Conservation (phyloP, 352 stramenopile genomes). For the Phytophthora meadii region DNA sequence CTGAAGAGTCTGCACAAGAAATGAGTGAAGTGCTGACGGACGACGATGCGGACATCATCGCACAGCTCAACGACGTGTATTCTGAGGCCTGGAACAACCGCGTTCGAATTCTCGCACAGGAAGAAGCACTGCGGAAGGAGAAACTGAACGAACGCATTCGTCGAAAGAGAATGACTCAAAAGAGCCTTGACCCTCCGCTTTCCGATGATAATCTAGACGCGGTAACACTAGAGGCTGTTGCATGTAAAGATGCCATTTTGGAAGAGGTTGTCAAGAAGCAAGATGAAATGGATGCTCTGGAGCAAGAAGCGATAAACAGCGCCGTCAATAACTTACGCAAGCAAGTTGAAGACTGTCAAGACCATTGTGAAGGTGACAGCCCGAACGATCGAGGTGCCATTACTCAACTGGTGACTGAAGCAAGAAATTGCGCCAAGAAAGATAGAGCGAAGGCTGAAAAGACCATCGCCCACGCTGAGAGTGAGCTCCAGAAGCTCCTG, state of each 20-base stretch:
- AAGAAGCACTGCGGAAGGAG: constrained; percentile 43
- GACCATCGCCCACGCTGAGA: constrained; percentile 10
- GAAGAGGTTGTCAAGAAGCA: constrained; percentile 47
- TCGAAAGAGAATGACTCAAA: constrained; percentile 16
- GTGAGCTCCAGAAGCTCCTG: constrained; percentile 26
- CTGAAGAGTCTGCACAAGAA: neutral
- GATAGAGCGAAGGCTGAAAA: constrained; percentile 18
- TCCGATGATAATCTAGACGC: constrained; percentile 14
- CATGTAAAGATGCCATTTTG: constrained; percentile 35
- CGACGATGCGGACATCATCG: constrained; percentile 46
- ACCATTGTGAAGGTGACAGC: neutral
- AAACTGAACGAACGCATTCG: constrained; percentile 37
- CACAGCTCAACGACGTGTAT: constrained; percentile 42
- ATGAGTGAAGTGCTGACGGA: constrained; percentile 1
- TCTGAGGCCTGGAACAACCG: constrained; percentile 41
- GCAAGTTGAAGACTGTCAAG: constrained; percentile 12
- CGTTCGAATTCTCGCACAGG: constrained; percentile 26
- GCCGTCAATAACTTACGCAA: constrained; percentile 23
- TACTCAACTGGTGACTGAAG: neutral
- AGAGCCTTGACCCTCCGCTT: neutral
- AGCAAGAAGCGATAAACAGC: constrained; percentile 23
- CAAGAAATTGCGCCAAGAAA: constrained; percentile 6
- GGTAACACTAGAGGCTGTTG: constrained; percentile 6
- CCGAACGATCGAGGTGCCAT: neutral
- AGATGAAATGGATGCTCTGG: constrained; percentile 43